Conservation (phyloP, 2,329 filamentous ascomycete genomes). For the Alternaria sp. region DNA sequence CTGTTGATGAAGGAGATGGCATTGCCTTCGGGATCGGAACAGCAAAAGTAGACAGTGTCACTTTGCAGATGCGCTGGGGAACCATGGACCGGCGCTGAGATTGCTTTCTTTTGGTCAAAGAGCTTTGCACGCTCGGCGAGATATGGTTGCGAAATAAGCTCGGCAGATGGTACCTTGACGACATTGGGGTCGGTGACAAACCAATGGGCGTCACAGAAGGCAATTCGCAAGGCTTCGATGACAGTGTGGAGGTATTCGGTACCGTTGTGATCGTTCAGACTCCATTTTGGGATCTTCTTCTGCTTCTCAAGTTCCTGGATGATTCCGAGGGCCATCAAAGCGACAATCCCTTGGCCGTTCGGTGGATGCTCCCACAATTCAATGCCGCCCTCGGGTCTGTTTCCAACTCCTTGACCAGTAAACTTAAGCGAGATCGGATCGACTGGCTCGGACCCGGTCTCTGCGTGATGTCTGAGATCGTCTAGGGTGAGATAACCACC, state of each 20-base stretch:
- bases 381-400: conserved; percentile 65
- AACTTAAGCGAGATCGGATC: conserved; percentile 86
- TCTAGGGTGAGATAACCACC: conserved; percentile 81
- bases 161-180: conserved; percentile 71
- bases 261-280: conserved; percentile 78
- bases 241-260: conserved; percentile 78
- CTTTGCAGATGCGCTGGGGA: conserved; percentile 79
- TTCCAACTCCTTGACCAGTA: conserved; percentile 67
- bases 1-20: conserved; percentile 97
- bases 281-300: conserved; percentile 77
- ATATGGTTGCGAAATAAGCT: conserved; percentile 76
- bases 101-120: conserved; percentile 64
- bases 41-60: conserved; percentile 94
- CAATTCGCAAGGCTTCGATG: conserved; percentile 86
- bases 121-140: conserved; percentile 73
- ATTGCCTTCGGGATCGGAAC: conserved; percentile 82
- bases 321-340: conserved; percentile 92
- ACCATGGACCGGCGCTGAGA: conserved; percentile 70
- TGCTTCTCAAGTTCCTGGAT: conserved; percentile 82
- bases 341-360: conserved; percentile 95
- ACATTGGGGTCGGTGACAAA: conserved; percentile 86
- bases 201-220: conserved; percentile 90
- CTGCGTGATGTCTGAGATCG: conserved; percentile 80
- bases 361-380: conserved; percentile 97
- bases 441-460: conserved; percentile 77